A percentile compares a stretch with the other conserved stretches of the same genome.
Evolutionary conservation across 129 eudicot genomes (phyloP).

Genomic region (Scalesia atractyloides): DNA sequence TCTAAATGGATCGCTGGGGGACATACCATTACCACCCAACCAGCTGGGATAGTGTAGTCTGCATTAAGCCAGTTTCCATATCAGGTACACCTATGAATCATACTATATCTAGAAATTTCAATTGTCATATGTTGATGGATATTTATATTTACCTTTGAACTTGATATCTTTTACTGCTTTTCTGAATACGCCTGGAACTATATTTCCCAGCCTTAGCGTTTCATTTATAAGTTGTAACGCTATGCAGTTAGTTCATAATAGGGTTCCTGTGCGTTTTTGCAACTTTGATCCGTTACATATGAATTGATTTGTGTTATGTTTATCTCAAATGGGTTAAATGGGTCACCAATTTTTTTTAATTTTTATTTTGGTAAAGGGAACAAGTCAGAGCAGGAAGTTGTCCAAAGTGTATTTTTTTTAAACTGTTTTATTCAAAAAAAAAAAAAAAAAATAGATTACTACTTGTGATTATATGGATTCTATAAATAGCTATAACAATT

Average conservation of each 20-base stretch:
- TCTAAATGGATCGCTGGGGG: slow-evolving; percentile 85
- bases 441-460: background rate
- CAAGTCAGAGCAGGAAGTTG: background rate
- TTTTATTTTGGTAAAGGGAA: background rate
- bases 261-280: no score
- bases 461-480: background rate
- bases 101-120: background rate
- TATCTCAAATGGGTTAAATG: background rate
- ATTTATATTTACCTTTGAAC: slow-evolving; percentile 50
- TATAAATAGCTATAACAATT: background rate
- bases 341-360: no score
- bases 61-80: slow-evolving; percentile 11
- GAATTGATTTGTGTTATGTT: background rate
- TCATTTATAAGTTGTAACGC: slow-evolving; percentile 72
- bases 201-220: slow-evolving; percentile 71
- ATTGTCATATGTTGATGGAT: background rate
- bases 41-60: slow-evolving; percentile 82
- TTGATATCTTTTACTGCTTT: slow-evolving; percentile 63
- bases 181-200: slow-evolving; percentile 73
- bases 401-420: background rate
- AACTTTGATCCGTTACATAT: background rate
- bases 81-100: background rate
- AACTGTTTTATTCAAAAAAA: background rate
- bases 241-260: background rate
- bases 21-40: slow-evolving; percentile 83